phyloP scores from a whole-genome alignment of 768 basidiomycete genomes.

The Tylopilus rubrobrunneus region DNA sequence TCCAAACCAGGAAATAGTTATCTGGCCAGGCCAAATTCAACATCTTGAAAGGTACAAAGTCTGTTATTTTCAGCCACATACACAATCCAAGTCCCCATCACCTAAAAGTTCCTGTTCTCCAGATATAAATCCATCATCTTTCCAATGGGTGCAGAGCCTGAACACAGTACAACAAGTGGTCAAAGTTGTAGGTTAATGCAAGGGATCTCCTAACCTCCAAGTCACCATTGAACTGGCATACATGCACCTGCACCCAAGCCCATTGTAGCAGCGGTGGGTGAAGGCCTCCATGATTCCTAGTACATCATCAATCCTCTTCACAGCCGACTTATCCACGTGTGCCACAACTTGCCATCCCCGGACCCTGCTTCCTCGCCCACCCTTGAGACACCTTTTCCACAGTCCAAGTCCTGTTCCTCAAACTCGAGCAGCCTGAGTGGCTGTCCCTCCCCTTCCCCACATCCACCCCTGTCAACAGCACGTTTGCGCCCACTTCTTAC shows the following conservation, averaged over 20 bases:
- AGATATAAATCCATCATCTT: too few species aligned
- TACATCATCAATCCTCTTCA: slow-evolving; percentile 33
- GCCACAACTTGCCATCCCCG: slow-evolving; percentile 19
- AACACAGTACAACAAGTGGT: too few species aligned
- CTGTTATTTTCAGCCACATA: too few species aligned
- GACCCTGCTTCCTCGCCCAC: neutral
- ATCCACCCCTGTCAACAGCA: neutral
- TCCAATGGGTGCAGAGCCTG: too few species aligned
- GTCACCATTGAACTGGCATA: neutral
- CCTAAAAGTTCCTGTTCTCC: too few species aligned
- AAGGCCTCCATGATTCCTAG: slow-evolving; percentile 29
- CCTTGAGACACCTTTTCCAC: slow-evolving; percentile 25
- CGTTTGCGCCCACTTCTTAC: slow-evolving; percentile 9
- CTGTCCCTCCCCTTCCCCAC: slow-evolving; percentile 1
- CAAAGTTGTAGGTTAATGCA: neutral
- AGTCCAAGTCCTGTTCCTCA: slow-evolving; percentile 68
- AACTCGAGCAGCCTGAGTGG: slow-evolving; percentile 53
- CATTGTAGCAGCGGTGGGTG: neutral
- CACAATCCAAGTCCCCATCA: too few species aligned
- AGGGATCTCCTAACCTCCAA: neutral
- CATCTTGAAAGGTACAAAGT: too few species aligned
- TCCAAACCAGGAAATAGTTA: too few species aligned
- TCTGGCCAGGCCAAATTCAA: too few species aligned
- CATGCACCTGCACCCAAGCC: neutral
- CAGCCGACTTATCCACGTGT: slow-evolving; percentile 22